Base-by-base conservation (phyloP, 768 basidiomycete species). In the Lentinula guzmanii region DNA sequence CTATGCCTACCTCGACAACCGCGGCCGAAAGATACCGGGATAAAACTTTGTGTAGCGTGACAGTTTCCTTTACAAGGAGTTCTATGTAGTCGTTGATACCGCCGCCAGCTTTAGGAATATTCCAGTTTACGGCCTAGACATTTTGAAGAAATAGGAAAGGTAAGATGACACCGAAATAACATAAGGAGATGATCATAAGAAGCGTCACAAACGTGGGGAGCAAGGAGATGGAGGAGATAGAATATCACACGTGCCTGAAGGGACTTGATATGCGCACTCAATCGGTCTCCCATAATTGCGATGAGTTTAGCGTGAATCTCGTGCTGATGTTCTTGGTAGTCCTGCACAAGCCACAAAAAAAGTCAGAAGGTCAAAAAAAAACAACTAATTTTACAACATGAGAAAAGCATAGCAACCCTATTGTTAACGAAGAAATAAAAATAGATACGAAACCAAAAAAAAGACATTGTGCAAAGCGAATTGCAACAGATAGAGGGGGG, bases 311-410 rank as follows among this genome's bases (percentile, higher is more conserved):
- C 85, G 72, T 98, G 96, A 58, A 99, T 98, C 78, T 98, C 97
- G 70, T 96, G 92, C 74, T 99, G 97, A 74, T 99, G 97, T 73
- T 98, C 97, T 81, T 98, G 96, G 70, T 91, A 98, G 73, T 98
- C 97, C 89, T 95, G 69, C 5, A 24, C 7, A 18, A 37, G 64
- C 41, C 66, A 65, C 2, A 58, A 24, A 48, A 48, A 28, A 51
- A 28, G 50, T 45, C 18, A 63, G 39, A 55, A 51, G 51, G 45
- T 35, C 16, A 9, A 46, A 31, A 28, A 28, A 28, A 28, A 28
- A 28, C 28, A 8, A 31, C 34, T 31, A 31, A 58, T 7, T 43
- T 15, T 11, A 33, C 18, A 8, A 31, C 7, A 28, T 28, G 13
- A 28, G 31, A 57, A 13, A 18, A 42, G 31, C n/a, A 33, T 15